phyloP scores from a whole-genome alignment of 208 protist species.

The Polymyxa betae region DNA sequence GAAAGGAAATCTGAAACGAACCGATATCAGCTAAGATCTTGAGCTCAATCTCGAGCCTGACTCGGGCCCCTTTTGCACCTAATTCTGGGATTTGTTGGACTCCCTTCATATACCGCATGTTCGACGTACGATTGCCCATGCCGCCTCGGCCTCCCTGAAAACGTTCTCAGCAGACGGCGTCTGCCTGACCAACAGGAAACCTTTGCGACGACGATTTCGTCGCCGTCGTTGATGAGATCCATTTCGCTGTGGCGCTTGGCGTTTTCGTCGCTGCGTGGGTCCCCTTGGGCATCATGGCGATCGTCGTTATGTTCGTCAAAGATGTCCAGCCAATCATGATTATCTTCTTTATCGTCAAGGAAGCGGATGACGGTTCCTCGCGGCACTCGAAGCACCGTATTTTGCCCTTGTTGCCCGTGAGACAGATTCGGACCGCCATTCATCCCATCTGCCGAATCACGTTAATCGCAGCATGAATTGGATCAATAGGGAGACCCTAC shows the following conservation, averaged over 20 bases:
- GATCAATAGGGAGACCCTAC: not conserved
- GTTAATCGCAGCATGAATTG: not conserved
- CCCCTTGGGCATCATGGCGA: not conserved
- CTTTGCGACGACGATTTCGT: slow-evolving; percentile 1
- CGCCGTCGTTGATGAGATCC: not conserved
- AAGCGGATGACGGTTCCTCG: slow-evolving; percentile 4
- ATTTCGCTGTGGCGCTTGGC: not conserved
- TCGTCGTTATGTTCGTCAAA: not conserved
- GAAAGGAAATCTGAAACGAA: not conserved
- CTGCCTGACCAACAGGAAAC: not conserved
- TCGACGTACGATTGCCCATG: slow-evolving; percentile 31
- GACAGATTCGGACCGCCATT: not conserved
- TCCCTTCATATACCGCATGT: slow-evolving; percentile 5
- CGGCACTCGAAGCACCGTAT: slow-evolving; percentile 21
- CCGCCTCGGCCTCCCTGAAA: slow-evolving; percentile 50
- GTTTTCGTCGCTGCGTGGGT: not conserved
- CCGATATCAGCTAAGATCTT: slow-evolving; percentile 75
- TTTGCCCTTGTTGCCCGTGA: slow-evolving; percentile 18
- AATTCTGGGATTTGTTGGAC: not conserved
- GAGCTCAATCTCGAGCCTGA: slow-evolving; percentile 70
- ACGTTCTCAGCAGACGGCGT: not conserved
- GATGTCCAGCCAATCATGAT: slow-evolving; percentile 25
- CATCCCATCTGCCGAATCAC: not conserved
- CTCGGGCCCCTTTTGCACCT: not conserved
- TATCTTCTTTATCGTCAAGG: not conserved